phyloP scores from a whole-genome alignment of 2,329 filamentous ascomycete species.

The Corynespora cassiicola region DNA sequence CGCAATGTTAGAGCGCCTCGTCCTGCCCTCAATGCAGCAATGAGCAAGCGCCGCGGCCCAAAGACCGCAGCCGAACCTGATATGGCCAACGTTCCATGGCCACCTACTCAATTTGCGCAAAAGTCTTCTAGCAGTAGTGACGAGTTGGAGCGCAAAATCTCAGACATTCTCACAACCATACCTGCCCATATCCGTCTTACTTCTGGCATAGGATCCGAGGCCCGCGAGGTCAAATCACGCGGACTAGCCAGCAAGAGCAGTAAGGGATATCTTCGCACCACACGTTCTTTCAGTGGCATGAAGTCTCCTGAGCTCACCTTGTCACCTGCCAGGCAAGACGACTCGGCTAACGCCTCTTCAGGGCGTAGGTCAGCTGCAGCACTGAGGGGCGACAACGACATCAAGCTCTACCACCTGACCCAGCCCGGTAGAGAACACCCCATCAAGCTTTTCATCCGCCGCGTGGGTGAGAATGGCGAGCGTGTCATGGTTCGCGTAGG shows the following conservation, averaged over 20 bases:
- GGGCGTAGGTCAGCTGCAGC: slow-evolving; percentile 36
- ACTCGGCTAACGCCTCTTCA: slow-evolving; percentile 27
- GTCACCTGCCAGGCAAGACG: slow-evolving; percentile 44
- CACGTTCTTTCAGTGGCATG: slow-evolving; percentile 37
- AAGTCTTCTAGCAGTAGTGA: slow-evolving; percentile 51
- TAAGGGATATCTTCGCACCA: slow-evolving; percentile 37
- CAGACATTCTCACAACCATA: slow-evolving; percentile 76
- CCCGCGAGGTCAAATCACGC: slow-evolving; percentile 36
- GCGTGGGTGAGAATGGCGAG: slow-evolving; percentile 88
- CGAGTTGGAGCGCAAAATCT: slow-evolving; percentile 80
- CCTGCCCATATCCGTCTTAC: slow-evolving; percentile 80
- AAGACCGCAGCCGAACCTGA: slow-evolving; percentile 53
- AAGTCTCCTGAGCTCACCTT: slow-evolving; percentile 45
- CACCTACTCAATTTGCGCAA: slow-evolving; percentile 41
- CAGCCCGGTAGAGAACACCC: slow-evolving; percentile 83
- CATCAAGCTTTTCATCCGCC: slow-evolving; percentile 92
- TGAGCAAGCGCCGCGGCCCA: slow-evolving; percentile 46
- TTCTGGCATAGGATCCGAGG: slow-evolving; percentile 35
- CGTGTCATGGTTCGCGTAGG: slow-evolving; percentile 98
- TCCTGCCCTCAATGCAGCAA: slow-evolving; percentile 52
- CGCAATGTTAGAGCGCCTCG: slow-evolving; percentile 33
- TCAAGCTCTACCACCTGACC: slow-evolving; percentile 91
- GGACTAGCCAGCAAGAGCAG: slow-evolving; percentile 34
- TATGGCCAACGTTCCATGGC: slow-evolving; percentile 33
- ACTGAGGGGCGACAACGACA: slow-evolving; percentile 61